Evolutionary conservation across 1,284 basidiomycete genomes (phyloP).

Genomic region (Trametes versicolor): DNA sequence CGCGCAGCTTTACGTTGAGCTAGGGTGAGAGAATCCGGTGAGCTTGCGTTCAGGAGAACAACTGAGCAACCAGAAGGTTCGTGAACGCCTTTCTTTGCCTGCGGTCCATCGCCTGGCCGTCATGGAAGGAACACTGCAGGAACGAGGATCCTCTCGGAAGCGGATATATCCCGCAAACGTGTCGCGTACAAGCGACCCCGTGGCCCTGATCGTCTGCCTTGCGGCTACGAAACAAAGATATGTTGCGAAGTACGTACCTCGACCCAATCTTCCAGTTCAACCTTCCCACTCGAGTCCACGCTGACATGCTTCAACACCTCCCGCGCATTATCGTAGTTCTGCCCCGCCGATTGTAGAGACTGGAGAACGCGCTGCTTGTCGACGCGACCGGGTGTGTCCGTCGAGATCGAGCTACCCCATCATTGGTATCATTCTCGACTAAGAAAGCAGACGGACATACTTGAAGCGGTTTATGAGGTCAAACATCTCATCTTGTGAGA

Average conservation of each 20-base stretch:
- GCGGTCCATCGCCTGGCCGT: neutral
- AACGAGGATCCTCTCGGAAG: neutral
- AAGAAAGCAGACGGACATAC: slow-evolving; percentile 60
- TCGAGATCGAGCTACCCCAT: slow-evolving; percentile 74
- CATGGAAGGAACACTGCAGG: too few species aligned
- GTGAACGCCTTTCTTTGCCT: neutral
- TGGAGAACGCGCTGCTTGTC: slow-evolving; percentile 87
- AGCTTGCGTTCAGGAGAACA: neutral
- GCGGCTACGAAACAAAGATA: neutral
- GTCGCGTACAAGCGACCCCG: neutral
- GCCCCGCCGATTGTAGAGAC: slow-evolving; percentile 78
- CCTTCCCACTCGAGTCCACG: slow-evolving; percentile 94
- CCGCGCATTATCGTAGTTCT: slow-evolving; percentile 91
- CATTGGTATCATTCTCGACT: slow-evolving; percentile 25
- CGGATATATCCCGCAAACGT: neutral
- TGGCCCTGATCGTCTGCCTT: neutral
- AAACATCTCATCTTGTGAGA: slow-evolving; percentile 93
- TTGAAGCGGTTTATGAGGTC: slow-evolving; percentile 94
- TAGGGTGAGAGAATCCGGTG: slow-evolving; percentile 42
- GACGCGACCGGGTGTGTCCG: slow-evolving; percentile 87
- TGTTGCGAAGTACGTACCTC: slow-evolving; percentile 64
- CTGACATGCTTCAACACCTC: slow-evolving; percentile 96
- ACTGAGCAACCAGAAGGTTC: neutral
- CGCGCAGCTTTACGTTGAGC: slow-evolving; percentile 86
- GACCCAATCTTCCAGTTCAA: slow-evolving; percentile 98